These are phyloP conservation scores for Baorangia bicolor DNA, from an alignment of 768 basidiomycete genomes.

Conservation along the genomic window DNA sequence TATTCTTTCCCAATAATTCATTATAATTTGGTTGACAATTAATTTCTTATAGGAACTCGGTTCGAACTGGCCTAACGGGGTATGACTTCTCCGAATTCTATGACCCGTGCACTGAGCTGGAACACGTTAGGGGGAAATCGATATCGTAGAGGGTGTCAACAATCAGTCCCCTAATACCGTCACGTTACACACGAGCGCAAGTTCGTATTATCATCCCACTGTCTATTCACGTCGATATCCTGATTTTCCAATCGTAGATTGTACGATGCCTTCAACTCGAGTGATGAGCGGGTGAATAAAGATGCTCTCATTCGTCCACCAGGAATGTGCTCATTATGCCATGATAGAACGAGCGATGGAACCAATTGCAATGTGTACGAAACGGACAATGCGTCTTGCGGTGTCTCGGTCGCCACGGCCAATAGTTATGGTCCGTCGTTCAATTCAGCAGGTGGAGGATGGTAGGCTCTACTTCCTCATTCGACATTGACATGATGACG, in stretches of 20 bases:
- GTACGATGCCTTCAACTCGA: conserved; percentile 34
- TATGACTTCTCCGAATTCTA: neutral
- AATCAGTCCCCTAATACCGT: conserved; percentile 22
- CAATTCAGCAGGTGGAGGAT: conserved; percentile 38
- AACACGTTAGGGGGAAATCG: conserved; percentile 28
- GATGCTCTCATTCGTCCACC: neutral
- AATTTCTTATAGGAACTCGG: conserved; percentile 26
- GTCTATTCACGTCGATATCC: neutral
- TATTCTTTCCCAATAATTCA: neutral
- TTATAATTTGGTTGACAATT: neutral
- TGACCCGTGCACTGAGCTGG: neutral
- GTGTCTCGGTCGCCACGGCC: conserved; percentile 24
- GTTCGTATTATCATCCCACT: conserved; percentile 8
- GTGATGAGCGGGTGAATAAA: conserved; percentile 31
- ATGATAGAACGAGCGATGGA: conserved; percentile 19
- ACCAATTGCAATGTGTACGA: conserved; percentile 32
- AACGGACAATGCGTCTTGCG: conserved; percentile 33
- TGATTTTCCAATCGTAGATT: conserved; percentile 18
- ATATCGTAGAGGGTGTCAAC: conserved; percentile 38
- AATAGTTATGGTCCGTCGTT: conserved; percentile 36
- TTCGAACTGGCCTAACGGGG: conserved; percentile 26
- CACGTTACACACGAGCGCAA: conserved; percentile 31
- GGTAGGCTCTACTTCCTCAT: conserved; percentile 16
- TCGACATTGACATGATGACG: neutral
- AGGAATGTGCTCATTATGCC: neutral